Percentiles rank a stretch among this genome's conserved stretches.
Evolutionary conservation across 441 rosid species (phyloP).

Genomic region (Capsella rubella): DNA sequence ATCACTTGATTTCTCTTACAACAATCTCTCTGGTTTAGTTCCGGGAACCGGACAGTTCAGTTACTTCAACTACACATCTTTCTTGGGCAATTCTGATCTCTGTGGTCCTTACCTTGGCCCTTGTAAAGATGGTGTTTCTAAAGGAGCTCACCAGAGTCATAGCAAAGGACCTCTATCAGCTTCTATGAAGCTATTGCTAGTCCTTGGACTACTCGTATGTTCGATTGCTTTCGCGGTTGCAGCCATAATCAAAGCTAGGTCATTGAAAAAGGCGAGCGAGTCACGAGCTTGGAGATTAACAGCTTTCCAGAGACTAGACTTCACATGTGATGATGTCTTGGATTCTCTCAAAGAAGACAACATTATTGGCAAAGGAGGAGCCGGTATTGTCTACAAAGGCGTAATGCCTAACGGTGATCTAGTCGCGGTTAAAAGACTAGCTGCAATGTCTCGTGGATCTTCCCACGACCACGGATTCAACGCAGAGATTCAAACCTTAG

Average conservation of each 20-base stretch:
- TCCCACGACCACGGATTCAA: slow-evolving; percentile 98
- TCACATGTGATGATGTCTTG: slow-evolving; percentile 86
- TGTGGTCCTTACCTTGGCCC: slow-evolving; percentile 94
- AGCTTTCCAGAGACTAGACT: slow-evolving; percentile 94
- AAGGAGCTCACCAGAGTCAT: slow-evolving; percentile 62
- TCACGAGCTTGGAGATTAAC: slow-evolving; percentile 93
- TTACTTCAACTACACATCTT: slow-evolving; percentile 95
- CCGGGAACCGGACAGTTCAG: slow-evolving; percentile 95
- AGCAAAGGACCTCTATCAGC: slow-evolving; percentile 76
- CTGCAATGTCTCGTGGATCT: slow-evolving; percentile 86
- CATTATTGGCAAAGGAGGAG: slow-evolving; percentile 97
- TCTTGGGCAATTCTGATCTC: slow-evolving; percentile 81
- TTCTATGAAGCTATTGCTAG: slow-evolving; percentile 90
- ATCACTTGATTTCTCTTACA: slow-evolving; percentile 92
- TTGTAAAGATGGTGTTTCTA: slow-evolving; percentile 72
- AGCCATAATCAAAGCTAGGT: slow-evolving; percentile 87
- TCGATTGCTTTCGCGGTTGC: slow-evolving; percentile 89
- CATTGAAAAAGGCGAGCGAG: slow-evolving; percentile 82
- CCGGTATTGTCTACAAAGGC: slow-evolving; percentile 94
- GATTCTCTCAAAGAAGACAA: slow-evolving; percentile 92
- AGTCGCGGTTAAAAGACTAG: slow-evolving; percentile 89
- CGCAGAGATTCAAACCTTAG: slow-evolving; percentile 96
- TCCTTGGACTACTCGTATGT: slow-evolving; percentile 85
- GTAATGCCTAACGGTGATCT: slow-evolving; percentile 79
- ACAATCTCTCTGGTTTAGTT: slow-evolving; percentile 93